Evolutionary conservation across 2,329 filamentous ascomycete species (phyloP), one percentile per base, ranked within the genome.

Genomic region (Diaporthe ilicicola): DNA sequence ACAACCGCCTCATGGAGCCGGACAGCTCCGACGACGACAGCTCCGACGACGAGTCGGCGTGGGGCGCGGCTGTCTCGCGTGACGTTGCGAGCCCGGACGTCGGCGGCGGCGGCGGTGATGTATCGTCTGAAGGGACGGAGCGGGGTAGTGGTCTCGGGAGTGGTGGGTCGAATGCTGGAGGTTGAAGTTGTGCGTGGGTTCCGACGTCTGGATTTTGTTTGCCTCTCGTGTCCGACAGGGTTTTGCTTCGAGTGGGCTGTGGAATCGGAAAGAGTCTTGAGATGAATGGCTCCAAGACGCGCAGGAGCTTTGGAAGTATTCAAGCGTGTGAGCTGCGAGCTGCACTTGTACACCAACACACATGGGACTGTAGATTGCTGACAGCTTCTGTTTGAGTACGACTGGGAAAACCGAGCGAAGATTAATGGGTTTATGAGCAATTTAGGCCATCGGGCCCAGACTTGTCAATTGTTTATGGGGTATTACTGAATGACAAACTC

Each of bases 61-160:
- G 44, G 42, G 8, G 42, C n/a, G 22, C 3, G 7, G 39, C 13
- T 3, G 13, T 39, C 6, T 24, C 32, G n/a, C 53, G 53, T 4
- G 42, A 10, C 22, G 19, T 32, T n/a, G 10, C 32, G 50, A 55
- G 29, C 44, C 32, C 42, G 42, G 19, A 3, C n/a, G 34, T 46
- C 10, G 19, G 6, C 39, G 34, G 34, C n/a, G 22, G n/a, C 22
- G 51, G 29, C 19, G 46, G 27, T 3, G 46, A 54, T 24, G 34
- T 37, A 27, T 48, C 27, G 44, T 72, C 71, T 15, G 62, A 67
- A n/a, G 44, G 17, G n/a, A 67, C 55, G n/a, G 55, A 70, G 32
- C 10, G 46, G 34, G 37, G 53, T 22, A 67, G 67, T 22, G 62
- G 65, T 19, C 48, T 46, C 15, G 62, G 65, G 6, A 59, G 39